These are phyloP conservation scores for Ogataea nitratoaversa DNA, from an alignment of 805 yeast species.

Conservation along the genomic window DNA sequence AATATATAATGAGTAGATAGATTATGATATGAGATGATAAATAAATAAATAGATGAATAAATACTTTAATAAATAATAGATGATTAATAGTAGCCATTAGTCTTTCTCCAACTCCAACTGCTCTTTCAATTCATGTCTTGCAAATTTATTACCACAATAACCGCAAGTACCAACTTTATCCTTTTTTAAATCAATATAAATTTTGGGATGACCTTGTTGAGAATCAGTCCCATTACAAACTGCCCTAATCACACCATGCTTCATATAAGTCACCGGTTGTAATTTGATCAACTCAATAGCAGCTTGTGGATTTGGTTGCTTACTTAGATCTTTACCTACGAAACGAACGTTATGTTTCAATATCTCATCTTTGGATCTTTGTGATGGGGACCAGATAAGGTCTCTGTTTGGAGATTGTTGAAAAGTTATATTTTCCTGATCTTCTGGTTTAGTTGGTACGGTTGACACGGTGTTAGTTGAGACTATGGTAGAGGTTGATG, in stretches of 20 bases:
- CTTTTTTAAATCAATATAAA: constrained; percentile 75
- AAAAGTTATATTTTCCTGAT: constrained; percentile 9
- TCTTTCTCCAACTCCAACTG: constrained; percentile 10
- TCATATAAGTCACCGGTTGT: constrained; percentile 63
- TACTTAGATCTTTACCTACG: constrained; percentile 60
- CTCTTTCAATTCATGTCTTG: constrained; percentile 45
- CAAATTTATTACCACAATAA: constrained; percentile 73
- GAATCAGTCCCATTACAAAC: constrained; percentile 82
- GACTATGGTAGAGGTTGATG: constrained; percentile 8
- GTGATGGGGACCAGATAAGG: constrained; percentile 68
- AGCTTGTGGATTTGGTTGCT: constrained; percentile 76
- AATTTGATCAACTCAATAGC: constrained; percentile 79
- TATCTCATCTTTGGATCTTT: constrained; percentile 55
- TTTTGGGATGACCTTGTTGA: constrained; percentile 80
- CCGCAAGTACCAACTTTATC: constrained; percentile 72
- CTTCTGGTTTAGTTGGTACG: constrained; percentile 11
- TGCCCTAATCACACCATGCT: constrained; percentile 48
- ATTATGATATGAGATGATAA: too few species aligned
- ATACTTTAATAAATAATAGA: neutral
- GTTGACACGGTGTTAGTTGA: constrained; percentile 9
- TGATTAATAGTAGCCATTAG: too few species aligned
- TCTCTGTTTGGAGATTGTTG: constrained; percentile 74
- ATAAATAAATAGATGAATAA: neutral
- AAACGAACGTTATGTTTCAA: constrained; percentile 57
- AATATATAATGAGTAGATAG: too few species aligned